Evolutionary conservation across 306 rosid genomes (phyloP).

Genomic region (Quillaja saponaria): DNA sequence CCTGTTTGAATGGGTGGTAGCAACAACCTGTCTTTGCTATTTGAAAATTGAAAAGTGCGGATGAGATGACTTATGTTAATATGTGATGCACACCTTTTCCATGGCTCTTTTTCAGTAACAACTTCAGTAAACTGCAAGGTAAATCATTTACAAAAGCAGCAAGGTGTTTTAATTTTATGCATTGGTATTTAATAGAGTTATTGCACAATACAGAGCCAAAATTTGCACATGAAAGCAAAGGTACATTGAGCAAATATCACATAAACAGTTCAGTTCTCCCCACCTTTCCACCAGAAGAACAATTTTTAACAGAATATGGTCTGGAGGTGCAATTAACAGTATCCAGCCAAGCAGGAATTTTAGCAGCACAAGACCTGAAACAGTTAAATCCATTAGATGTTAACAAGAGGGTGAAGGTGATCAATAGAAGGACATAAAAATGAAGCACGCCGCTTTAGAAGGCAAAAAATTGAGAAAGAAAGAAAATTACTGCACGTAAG

Average conservation of each 20-base stretch:
- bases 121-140: constrained; percentile 40
- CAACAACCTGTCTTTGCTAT: constrained; percentile 25
- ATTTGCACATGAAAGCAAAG: too few species aligned
- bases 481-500: too few species aligned
- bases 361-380: constrained; percentile 38
- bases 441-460: too few species aligned
- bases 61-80: constrained; percentile 62
- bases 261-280: too few species aligned
- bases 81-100: constrained; percentile 72
- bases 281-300: constrained; percentile 39
- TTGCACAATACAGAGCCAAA: too few species aligned
- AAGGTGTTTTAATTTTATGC: not conserved
- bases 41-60: constrained; percentile 35
- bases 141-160: constrained; percentile 16
- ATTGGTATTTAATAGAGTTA: too few species aligned
- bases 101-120: constrained; percentile 25
- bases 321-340: constrained; percentile 16
- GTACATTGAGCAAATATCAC: too few species aligned
- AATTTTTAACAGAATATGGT: constrained; percentile 20
- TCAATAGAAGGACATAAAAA: too few species aligned
- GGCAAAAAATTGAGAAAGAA: too few species aligned
- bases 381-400: constrained; percentile 8
- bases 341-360: constrained; percentile 34
- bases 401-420: not conserved
- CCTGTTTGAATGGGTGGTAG: constrained; percentile 27